phyloP scores from a whole-genome alignment of 352 stramenopile species.

The Peronospora farinosa region DNA sequence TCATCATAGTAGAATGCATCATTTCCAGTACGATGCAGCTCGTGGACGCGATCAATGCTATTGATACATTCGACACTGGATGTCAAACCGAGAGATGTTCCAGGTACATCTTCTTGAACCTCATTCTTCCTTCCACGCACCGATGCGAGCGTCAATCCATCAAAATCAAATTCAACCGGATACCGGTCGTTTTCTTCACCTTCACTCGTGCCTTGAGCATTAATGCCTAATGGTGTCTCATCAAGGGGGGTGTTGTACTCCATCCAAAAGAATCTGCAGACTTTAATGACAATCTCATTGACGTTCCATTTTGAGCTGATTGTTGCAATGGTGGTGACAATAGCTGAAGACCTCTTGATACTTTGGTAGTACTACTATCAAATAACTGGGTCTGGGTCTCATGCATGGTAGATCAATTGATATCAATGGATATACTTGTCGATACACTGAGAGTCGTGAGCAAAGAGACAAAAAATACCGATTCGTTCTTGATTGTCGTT shows the following conservation, averaged over 20 bases:
- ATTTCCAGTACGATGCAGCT: slow-evolving; percentile 3
- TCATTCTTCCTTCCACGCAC: slow-evolving; percentile 22
- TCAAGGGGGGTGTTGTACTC: slow-evolving; percentile 10
- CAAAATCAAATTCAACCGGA: slow-evolving; percentile 29
- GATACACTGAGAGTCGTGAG: too few species aligned
- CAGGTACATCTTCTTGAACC: not conserved
- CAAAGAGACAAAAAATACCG: too few species aligned
- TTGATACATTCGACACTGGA: slow-evolving; percentile 1
- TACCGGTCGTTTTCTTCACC: slow-evolving; percentile 5
- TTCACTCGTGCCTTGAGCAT: slow-evolving; percentile 1
- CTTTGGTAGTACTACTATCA: not conserved
- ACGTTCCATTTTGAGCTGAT: slow-evolving; percentile 20
- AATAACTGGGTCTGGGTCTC: slow-evolving; percentile 7
- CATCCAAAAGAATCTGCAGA: slow-evolving; percentile 17
- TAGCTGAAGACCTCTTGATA: slow-evolving; percentile 23
- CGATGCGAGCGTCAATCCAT: slow-evolving; percentile 43
- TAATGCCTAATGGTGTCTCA: not conserved
- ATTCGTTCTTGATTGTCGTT: too few species aligned
- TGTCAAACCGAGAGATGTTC: not conserved
- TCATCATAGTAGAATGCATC: slow-evolving; percentile 22
- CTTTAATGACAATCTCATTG: slow-evolving; percentile 5
- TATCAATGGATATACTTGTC: too few species aligned
- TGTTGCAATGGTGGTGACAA: slow-evolving; percentile 33
- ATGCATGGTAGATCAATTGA: slow-evolving; percentile 13
- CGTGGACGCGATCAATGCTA: slow-evolving; percentile 1